Conservation (phyloP, 139 green algal genomes). For the Micractinium conductrix region DNA sequence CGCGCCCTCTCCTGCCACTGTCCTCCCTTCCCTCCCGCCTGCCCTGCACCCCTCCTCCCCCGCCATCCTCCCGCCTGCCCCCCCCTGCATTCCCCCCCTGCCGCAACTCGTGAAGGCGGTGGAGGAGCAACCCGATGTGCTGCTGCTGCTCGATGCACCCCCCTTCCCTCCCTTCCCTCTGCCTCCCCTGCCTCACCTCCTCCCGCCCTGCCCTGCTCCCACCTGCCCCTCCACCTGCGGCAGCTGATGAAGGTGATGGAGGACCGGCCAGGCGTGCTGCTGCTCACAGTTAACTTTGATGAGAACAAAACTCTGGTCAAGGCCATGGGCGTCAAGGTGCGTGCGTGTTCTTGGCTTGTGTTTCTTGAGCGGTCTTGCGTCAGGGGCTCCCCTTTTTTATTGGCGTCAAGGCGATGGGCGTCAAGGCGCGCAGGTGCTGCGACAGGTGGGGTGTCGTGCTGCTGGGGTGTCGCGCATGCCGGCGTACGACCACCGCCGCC, state of each 20-base stretch:
- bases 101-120: not conserved
- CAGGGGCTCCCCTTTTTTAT: no score
- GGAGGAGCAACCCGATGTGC: not conserved
- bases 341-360: no score
- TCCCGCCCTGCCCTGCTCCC: not conserved
- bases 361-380: no score
- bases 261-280: conserved; percentile 73
- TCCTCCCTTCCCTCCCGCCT: not conserved
- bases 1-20: no score
- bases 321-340: conserved; percentile 81
- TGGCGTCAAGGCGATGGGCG: no score
- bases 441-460: no score
- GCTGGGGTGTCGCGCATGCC: no score
- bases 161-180: not conserved
- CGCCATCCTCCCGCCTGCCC: not conserved
- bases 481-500: no score
- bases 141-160: no score
- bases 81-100: not conserved
- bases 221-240: not conserved
- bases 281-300: conserved; percentile 93
- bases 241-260: conserved; percentile 69
- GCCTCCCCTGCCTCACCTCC: not conserved
- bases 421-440: no score
- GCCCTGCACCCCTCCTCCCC: not conserved
- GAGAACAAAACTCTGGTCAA: conserved; percentile 87